Evolutionary conservation across 306 rosid species (phyloP).

Genomic region (Lathyrus oleraceus): DNA sequence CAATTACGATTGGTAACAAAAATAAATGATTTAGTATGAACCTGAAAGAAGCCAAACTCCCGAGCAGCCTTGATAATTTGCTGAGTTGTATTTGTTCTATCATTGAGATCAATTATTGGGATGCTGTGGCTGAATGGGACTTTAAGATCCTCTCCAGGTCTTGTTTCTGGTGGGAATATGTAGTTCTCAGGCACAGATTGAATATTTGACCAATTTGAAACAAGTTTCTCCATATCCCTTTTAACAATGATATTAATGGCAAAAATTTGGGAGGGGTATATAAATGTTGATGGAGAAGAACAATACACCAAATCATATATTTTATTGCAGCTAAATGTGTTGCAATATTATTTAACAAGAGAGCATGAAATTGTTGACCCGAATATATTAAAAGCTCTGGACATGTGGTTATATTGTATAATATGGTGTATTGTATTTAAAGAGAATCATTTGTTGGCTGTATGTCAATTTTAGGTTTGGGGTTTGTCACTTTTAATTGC

Average conservation of each 20-base stretch:
- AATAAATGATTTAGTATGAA: neutral
- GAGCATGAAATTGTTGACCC: neutral
- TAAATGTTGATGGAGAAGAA: neutral
- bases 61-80: slow-evolving; percentile 36
- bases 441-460: too few relatives aligned
- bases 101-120: slow-evolving; percentile 34
- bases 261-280: neutral
- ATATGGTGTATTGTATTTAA: too few relatives aligned
- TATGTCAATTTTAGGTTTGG: too few relatives aligned
- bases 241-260: neutral
- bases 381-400: too few relatives aligned
- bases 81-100: slow-evolving; percentile 17
- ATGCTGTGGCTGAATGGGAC: slow-evolving; percentile 9
- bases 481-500: too few relatives aligned
- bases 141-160: slow-evolving; percentile 31
- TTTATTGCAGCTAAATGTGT: too few relatives aligned
- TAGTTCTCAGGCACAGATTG: slow-evolving; percentile 33
- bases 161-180: slow-evolving; percentile 41
- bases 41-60: slow-evolving; percentile 46
- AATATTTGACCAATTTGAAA: slow-evolving; percentile 29
- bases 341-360: neutral
- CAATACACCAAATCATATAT: neutral
- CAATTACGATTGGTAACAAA: neutral
- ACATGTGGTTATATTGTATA: too few relatives aligned
- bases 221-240: slow-evolving; percentile 33